These are phyloP conservation scores for Stagonosporopsis chrysanthemi DNA, from an alignment of 2,329 filamentous ascomycete genomes.

Conservation along the genomic window DNA sequence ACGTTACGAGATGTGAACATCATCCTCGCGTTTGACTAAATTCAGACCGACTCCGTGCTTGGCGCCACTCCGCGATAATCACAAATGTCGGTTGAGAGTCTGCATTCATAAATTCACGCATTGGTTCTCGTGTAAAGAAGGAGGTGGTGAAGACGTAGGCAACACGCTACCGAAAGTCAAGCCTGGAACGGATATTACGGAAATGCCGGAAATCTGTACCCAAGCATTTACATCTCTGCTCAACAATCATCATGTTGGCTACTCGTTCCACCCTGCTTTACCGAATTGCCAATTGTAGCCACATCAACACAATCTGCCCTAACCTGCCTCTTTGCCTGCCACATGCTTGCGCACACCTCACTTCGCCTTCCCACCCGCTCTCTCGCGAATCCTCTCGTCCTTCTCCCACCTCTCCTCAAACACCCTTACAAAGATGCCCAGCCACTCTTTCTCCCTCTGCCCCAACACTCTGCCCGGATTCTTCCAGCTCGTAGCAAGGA, in stretches of 20 bases:
- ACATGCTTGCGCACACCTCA: slow-evolving; percentile 8
- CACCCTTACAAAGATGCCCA: slow-evolving; percentile 46
- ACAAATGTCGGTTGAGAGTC: not conserved
- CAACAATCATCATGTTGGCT: no score
- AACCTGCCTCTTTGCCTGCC: no score
- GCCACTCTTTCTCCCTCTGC: slow-evolving; percentile 53
- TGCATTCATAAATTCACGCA: not conserved
- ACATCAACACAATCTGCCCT: not conserved
- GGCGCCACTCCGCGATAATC: not conserved
- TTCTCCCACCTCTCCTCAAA: slow-evolving; percentile 43
- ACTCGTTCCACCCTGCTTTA: not conserved
- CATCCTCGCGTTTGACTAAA: not conserved
- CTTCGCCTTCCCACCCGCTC: slow-evolving; percentile 39
- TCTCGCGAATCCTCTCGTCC: slow-evolving; percentile 43
- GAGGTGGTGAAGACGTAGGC: no score
- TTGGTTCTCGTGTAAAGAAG: not conserved
- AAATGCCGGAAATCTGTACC: no score
- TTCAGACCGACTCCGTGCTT: not conserved
- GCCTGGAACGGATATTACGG: no score
- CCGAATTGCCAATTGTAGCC: not conserved
- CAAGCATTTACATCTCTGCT: no score
- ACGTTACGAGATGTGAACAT: no score
- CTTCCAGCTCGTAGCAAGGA: slow-evolving; percentile 75
- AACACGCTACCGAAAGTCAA: no score
- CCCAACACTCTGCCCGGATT: slow-evolving; percentile 51